A percentile compares a stretch with the other conserved stretches of the same genome.
Conservation (phyloP, 108 stramenopile species). For the Tribonema minus region DNA sequence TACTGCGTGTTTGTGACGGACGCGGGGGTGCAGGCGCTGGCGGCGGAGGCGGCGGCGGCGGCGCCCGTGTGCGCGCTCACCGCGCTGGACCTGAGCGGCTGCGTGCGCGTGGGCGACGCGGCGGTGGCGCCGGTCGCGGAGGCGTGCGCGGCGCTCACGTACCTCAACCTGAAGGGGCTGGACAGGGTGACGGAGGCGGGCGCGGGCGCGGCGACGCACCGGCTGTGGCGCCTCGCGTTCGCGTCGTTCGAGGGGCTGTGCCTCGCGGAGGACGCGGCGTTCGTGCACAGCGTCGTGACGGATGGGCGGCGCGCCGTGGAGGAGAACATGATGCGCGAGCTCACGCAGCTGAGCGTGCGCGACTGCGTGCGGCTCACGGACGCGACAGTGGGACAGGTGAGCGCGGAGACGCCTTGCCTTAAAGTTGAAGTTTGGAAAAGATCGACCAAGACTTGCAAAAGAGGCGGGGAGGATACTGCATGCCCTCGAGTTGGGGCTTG, state of each 20-base stretch:
- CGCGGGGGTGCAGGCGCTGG: conserved; percentile 21
- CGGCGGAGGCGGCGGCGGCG: conserved; percentile 14
- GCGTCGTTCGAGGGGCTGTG: conserved; percentile 30
- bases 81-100: conserved; percentile 22
- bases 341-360: conserved; percentile 13
- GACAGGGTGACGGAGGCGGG: conserved; percentile 24
- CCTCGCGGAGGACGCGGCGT: conserved; percentile 24
- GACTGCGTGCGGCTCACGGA: conserved; percentile 32
- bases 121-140: conserved; percentile 6
- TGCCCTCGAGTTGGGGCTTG: too few relatives aligned
- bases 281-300: conserved; percentile 2
- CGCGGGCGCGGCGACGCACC: conserved; percentile 13
- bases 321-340: conserved; percentile 11
- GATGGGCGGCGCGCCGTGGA: conserved; percentile 30
- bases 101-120: conserved; percentile 2
- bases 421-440: too few relatives aligned
- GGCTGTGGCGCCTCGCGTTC: conserved; percentile 17
- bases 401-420: too few relatives aligned
- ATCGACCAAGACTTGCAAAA: too few relatives aligned
- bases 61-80: too few relatives aligned
- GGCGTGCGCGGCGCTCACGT: conserved; percentile 5
- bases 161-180: conserved; percentile 18
- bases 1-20: conserved; percentile 25
- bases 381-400: too few relatives aligned
- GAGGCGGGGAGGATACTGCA: too few relatives aligned